Evolutionary conservation across 805 yeast genomes (phyloP), one percentile per base, ranked within the genome.

Genomic region (Starmera dryadoides): DNA sequence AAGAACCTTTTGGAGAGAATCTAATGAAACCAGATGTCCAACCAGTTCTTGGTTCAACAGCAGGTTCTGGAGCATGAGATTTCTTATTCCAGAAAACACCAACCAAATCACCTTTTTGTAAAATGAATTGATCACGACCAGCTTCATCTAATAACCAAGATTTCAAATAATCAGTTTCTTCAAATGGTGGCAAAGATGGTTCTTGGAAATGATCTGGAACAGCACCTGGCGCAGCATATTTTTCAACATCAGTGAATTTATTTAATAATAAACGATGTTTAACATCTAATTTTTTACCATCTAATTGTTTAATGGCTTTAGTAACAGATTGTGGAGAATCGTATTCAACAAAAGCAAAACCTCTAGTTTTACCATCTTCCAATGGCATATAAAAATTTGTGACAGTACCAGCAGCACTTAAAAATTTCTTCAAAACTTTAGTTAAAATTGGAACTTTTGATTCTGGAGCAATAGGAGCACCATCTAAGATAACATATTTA

Each of bases 381-480:
- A 85, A 55, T 21, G 98, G 98, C 79, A 93, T 80, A 58, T 76
- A 71, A 58, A 93, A 73, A 39, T 87, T 91, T 35, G 75, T 56
- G 17, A 93, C 79, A 47, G 78, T 79, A 38, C 96, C 98, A 34
- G 78, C 88, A 47, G 77, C 74, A 35, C 77, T 66, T 56, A 93
- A 81, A 39, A 87, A 72, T 67, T 89, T 91, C 50, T 73, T 76
- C 56, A 93, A 73, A 34, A 94, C 97, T 62, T 86, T 89, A 50
- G 80, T 75, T 58, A 93, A 74, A 42, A 85, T 78, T 40, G 87
- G 85, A 37, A 80, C 85, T 65, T 93, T 93, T 38, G 86, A 61
- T 58, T 82, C 95, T 42, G 97, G 96, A 20, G 95, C 95, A 45
- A 87, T 71, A 49, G 99, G 99, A 10, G 95, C 89, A 35, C 98